Conservation (phyloP, 176 grass and related monocot species). For the Zizania latifolia region DNA sequence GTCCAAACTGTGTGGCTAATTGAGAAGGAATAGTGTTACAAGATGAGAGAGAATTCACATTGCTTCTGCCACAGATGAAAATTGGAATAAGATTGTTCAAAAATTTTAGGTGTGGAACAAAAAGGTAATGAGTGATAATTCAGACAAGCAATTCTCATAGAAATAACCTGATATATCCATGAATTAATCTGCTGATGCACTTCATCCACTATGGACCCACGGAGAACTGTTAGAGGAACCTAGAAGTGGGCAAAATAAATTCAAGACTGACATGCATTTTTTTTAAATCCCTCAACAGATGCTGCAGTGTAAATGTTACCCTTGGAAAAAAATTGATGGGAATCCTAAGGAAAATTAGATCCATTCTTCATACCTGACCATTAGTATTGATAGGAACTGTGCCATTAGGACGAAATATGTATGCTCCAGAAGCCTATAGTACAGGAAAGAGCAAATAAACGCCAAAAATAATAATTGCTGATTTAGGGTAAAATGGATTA, state of each 20-base stretch:
- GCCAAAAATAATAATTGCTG: not conserved
- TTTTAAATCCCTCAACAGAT: conserved; percentile 3
- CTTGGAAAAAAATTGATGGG: not conserved
- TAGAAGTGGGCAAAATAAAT: conserved; percentile 30
- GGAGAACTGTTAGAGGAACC: conserved; percentile 58
- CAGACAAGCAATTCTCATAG: conserved; percentile 8
- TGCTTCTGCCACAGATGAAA: not conserved
- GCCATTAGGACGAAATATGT: conserved; percentile 82
- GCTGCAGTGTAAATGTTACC: conserved; percentile 14
- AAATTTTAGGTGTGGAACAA: not conserved
- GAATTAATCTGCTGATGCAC: conserved; percentile 86
- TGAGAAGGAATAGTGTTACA: not conserved
- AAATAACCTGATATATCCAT: conserved; percentile 92
- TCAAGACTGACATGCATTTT: not conserved
- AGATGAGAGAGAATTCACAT: not conserved
- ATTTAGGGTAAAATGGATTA: not conserved
- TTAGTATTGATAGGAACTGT: conserved; percentile 59
- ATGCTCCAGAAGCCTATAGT: conserved; percentile 90
- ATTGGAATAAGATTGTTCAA: not conserved
- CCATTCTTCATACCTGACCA: conserved; percentile 42
- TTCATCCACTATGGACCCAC: conserved; percentile 88
- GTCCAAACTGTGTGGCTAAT: not conserved
- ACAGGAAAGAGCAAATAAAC: conserved; percentile 7
- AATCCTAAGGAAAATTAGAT: not conserved
- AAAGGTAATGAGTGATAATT: not conserved